phyloP scores from a whole-genome alignment of 768 basidiomycete genomes.

The Dacryopinax spathularia region DNA sequence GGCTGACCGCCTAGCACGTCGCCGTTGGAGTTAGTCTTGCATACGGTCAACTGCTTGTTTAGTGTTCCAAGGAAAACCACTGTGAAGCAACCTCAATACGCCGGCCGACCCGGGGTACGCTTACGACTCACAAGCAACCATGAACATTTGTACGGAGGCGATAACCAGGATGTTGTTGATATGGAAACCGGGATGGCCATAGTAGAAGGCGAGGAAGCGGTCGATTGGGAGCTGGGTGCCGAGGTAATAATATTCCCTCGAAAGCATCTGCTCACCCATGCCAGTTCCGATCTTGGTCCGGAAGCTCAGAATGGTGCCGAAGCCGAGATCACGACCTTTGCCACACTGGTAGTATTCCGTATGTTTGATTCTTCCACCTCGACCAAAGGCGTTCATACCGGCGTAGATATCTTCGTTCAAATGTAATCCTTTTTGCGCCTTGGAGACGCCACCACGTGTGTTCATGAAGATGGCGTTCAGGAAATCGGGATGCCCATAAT shows the following conservation, averaged over 20 bases:
- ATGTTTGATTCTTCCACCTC: conserved; percentile 95
- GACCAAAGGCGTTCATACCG: conserved; percentile 95
- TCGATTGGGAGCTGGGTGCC: conserved; percentile 97
- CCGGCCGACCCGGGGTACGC: too few species aligned
- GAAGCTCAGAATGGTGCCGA: conserved; percentile 98
- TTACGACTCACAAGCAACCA: conserved; percentile 77
- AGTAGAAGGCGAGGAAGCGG: conserved; percentile 98
- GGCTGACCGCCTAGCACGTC: conserved; percentile 60
- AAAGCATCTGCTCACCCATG: conserved; percentile 99
- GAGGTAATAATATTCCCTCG: conserved; percentile 96
- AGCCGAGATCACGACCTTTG: conserved; percentile 95
- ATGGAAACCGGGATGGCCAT: conserved; percentile 98
- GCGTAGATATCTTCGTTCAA: conserved; percentile 99
- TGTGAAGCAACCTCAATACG: too few species aligned
- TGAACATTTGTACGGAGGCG: conserved; percentile 87
- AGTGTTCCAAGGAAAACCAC: conserved; percentile 93
- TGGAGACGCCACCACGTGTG: conserved; percentile 94
- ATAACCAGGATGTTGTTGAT: conserved; percentile 99
- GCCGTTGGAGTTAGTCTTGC: conserved; percentile 58
- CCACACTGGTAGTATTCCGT: conserved; percentile 99
- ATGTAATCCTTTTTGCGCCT: conserved; percentile 98
- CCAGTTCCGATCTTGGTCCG: conserved; percentile 99
- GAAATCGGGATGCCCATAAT: conserved; percentile 99
- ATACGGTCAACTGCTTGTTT: conserved; percentile 65
- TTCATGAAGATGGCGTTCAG: conserved; percentile 95